Conservation (phyloP, 129 eudicot genomes). For the Ambrosia artemisiifolia region DNA sequence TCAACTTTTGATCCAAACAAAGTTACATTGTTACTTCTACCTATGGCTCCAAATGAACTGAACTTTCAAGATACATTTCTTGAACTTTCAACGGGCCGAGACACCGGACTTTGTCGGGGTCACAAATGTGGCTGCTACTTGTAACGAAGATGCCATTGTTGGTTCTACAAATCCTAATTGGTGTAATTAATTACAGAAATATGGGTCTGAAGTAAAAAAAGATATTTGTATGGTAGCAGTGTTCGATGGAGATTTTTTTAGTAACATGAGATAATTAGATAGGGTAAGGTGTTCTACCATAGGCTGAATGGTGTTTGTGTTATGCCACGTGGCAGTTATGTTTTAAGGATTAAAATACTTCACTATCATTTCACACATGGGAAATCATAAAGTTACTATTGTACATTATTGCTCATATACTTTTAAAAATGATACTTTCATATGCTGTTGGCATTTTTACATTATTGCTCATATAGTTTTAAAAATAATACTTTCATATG, state of each 20-base stretch:
- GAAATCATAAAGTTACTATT: slow-evolving; percentile 1
- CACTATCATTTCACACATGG: slow-evolving; percentile 14
- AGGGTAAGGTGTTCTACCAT: slow-evolving; percentile 68
- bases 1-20: too few relatives aligned
- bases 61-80: too few relatives aligned
- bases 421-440: too few relatives aligned
- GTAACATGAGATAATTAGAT: slow-evolving; percentile 47
- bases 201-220: slow-evolving; percentile 31
- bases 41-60: too few relatives aligned
- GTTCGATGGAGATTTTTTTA: slow-evolving; percentile 23
- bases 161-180: neutral
- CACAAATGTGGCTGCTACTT: slow-evolving; percentile 72
- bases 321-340: slow-evolving; percentile 42
- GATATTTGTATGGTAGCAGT: slow-evolving; percentile 44
- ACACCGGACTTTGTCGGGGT: slow-evolving; percentile 56
- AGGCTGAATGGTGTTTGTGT: slow-evolving; percentile 43
- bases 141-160: slow-evolving; percentile 69
- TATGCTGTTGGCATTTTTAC: too few relatives aligned
- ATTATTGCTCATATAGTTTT: too few relatives aligned
- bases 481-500: too few relatives aligned
- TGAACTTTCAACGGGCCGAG: slow-evolving; percentile 13
- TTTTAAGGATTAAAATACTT: slow-evolving; percentile 31
- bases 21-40: too few relatives aligned
- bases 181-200: slow-evolving; percentile 21
- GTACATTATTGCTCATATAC: neutral